Evolutionary conservation across 208 protist species (phyloP), one percentile per base, ranked within the genome.

Genomic region (Leishmania tropica): DNA sequence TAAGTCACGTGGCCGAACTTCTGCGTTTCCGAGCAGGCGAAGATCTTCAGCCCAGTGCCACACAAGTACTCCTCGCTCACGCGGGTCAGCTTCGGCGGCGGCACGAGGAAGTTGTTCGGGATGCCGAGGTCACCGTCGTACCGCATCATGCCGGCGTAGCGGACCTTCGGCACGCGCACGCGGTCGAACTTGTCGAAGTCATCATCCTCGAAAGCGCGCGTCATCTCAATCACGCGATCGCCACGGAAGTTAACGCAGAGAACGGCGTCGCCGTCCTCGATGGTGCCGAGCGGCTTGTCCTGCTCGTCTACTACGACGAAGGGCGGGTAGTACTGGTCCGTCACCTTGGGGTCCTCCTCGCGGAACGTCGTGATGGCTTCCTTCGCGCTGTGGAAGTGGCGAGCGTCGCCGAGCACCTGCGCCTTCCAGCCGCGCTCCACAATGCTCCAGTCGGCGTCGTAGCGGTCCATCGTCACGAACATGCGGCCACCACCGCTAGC

Each of bases 1-100:
- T 98, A 99, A 7, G 97, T 99, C 54, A 99, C 97, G 88, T 99
- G 97, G 54, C 97, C 97, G 83, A 98, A 99, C 96, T 99, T 99
- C 87, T 99, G 97, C 47, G 98, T 99, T 90, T 99, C 97, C 37
- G 97, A 97, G 88, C 96, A 95, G 79, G 97, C 98, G 75, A 96
- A 99, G 68, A 97, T 94, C 70, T 94, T 87, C 65, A 98, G 80
- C 28, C 93, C 97, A 28, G 85, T 92, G 81, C 85, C 88, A 81
- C 90, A 90, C 45, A 98, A 88, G 85, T 98, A 99, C 86, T 99
- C 94, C 88, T 96, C 93, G 53, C 94, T 96, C 71, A 96, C 96
- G 56, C 87, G 54, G 21, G 83, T 88, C n/a, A 99, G 97, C 82
- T 89, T 88, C 31, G 98, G 98, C 40, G 97, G 97, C 31, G 91